These are phyloP conservation scores for Podila epigama DNA, from an alignment of 192 early-diverging fungal species.

Conservation along the genomic window DNA sequence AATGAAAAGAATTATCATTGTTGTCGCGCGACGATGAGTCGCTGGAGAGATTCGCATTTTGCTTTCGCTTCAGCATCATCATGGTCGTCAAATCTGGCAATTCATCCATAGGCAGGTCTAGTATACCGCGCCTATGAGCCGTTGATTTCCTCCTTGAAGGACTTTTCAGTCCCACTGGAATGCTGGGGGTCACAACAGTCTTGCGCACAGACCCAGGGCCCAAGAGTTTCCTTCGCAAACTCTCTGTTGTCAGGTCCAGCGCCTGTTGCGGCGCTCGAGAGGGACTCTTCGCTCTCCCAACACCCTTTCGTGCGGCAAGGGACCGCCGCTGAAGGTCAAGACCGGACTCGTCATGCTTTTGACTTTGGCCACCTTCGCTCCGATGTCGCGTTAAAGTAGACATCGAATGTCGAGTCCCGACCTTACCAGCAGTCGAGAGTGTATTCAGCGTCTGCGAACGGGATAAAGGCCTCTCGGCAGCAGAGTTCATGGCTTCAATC, in stretches of 20 bases:
- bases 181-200: not conserved
- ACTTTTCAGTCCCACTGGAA: conserved; percentile 5
- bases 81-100: conserved; percentile 16
- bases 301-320: conserved; percentile 8
- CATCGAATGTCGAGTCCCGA: not conserved
- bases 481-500: not conserved
- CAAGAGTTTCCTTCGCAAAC: conserved; percentile 19
- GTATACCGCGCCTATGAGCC: not conserved
- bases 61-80: conserved; percentile 12
- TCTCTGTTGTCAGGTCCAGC: conserved; percentile 33
- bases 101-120: not conserved
- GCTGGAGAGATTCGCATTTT: conserved; percentile 1
- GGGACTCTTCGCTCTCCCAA: conserved; percentile 25
- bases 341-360: not conserved
- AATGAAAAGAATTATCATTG: not conserved
- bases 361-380: conserved; percentile 11
- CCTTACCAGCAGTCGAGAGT: conserved; percentile 3
- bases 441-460: conserved; percentile 19
- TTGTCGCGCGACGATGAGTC: not conserved
- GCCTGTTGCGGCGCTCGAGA: conserved; percentile 22
- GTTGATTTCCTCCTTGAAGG: conserved; percentile 4
- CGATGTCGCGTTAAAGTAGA: conserved; percentile 13
- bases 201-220: conserved; percentile 24
- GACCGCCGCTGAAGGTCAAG: not conserved
- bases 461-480: conserved; percentile 10